These are phyloP conservation scores for Lactuca sativa DNA, from an alignment of 129 eudicot species.

Conservation along the genomic window DNA sequence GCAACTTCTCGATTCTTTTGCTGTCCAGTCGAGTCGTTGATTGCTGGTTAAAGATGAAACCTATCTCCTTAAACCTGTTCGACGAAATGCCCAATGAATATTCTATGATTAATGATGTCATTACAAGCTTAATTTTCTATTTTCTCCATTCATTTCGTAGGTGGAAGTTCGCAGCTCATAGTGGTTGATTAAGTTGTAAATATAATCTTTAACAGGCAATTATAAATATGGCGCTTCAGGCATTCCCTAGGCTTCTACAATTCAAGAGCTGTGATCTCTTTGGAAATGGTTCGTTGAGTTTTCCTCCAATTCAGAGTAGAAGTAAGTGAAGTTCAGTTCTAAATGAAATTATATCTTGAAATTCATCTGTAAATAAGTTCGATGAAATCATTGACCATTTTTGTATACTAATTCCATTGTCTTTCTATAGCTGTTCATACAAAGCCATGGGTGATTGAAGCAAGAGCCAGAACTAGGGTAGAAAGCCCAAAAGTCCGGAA, in stretches of 20 bases:
- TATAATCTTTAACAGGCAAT: constrained; percentile 4
- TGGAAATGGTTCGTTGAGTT: constrained; percentile 26
- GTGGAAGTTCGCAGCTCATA: constrained; percentile 1
- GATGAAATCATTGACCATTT: not conserved
- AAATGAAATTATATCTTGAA: too few species aligned
- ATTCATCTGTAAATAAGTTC: not conserved
- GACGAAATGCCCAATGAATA: constrained; percentile 30
- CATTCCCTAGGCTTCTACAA: constrained; percentile 28
- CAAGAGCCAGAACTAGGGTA: constrained; percentile 52
- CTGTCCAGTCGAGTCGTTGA: not conserved
- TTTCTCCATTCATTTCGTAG: not conserved
- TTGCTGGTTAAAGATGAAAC: not conserved
- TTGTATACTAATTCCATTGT: not conserved
- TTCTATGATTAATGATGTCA: not conserved
- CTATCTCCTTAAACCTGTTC: constrained; percentile 19
- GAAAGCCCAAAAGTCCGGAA: constrained; percentile 76
- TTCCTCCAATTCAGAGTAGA: constrained; percentile 25
- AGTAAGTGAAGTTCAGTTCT: constrained; percentile 29
- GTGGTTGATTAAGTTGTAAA: constrained; percentile 1
- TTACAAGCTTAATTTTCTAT: not conserved
- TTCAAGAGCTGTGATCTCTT: constrained; percentile 46
- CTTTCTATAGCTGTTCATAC: constrained; percentile 21
- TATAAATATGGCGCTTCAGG: constrained; percentile 42
- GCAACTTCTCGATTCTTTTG: not conserved
- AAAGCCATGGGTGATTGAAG: constrained; percentile 60